These are phyloP conservation scores for Lanmaoa rubissima DNA, from an alignment of 768 basidiomycete genomes.

Conservation along the genomic window DNA sequence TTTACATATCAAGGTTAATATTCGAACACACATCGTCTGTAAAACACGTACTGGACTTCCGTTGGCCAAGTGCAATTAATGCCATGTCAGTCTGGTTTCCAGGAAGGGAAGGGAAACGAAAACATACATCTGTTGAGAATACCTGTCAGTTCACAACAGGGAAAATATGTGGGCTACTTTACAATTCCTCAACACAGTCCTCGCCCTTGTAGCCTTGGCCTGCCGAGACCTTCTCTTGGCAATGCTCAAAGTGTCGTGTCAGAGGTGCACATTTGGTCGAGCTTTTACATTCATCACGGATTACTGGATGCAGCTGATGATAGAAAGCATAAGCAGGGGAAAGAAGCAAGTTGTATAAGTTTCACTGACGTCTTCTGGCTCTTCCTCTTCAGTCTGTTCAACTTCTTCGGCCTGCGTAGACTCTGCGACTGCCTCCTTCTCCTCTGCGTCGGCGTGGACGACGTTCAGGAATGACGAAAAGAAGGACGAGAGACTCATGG, in stretches of 20 bases:
- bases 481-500: conserved; percentile 44
- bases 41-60: conserved; percentile 64
- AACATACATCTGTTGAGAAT: conserved; percentile 25
- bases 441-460: conserved; percentile 42
- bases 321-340: background rate
- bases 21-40: background rate
- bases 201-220: conserved; percentile 88
- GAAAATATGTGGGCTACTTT: conserved; percentile 31
- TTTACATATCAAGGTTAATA: conserved; percentile 28
- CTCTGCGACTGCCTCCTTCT: conserved; percentile 27
- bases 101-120: background rate
- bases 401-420: conserved; percentile 40
- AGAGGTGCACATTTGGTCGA: conserved; percentile 63
- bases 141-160: background rate
- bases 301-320: conserved; percentile 58
- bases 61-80: background rate
- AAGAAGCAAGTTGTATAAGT: background rate
- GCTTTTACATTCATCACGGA: conserved; percentile 76
- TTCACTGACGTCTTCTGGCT: conserved; percentile 79
- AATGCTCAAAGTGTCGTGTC: conserved; percentile 85
- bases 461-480: conserved; percentile 43
- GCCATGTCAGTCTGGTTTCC: conserved; percentile 8
- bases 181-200: conserved; percentile 93
- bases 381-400: conserved; percentile 51
- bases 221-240: conserved; percentile 79